Percentiles rank a stretch among this genome's conserved stretches.
phyloP scores from a whole-genome alignment of 345 rosid genomes.

The Brassica rapa region DNA sequence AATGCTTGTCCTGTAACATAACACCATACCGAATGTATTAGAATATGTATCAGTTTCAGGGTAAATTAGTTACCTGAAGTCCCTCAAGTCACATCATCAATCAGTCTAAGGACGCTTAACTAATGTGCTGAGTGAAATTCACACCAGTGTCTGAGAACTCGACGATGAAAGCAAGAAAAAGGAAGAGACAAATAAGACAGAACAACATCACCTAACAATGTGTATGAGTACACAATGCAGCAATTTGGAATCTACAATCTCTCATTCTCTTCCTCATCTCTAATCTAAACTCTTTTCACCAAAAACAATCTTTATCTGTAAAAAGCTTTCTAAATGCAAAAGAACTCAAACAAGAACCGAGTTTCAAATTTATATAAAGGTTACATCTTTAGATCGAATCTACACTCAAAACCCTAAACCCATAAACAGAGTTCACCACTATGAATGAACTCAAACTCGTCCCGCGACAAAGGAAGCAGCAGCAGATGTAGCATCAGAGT shows the following conservation, averaged over 20 bases:
- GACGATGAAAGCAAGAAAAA: neutral
- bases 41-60: neutral
- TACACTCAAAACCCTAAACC: constrained; percentile 13
- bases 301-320: neutral
- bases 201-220: neutral
- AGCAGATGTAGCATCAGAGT: constrained; percentile 16
- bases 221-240: neutral
- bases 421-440: neutral
- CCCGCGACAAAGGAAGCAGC: constrained; percentile 17
- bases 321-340: neutral
- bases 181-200: neutral
- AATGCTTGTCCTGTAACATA: neutral
- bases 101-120: neutral
- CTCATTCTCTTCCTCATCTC: neutral
- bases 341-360: neutral
- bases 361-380: neutral
- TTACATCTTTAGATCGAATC: constrained; percentile 1
- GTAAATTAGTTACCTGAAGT: neutral
- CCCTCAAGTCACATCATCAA: neutral
- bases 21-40: neutral
- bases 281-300: neutral
- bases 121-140: neutral
- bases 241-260: neutral
- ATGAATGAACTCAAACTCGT: neutral
- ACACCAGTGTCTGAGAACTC: neutral